A percentile compares a stretch with the other conserved stretches of the same genome.
phyloP scores from a whole-genome alignment of 2,329 filamentous ascomycete species.

The Nemania bipapillata region DNA sequence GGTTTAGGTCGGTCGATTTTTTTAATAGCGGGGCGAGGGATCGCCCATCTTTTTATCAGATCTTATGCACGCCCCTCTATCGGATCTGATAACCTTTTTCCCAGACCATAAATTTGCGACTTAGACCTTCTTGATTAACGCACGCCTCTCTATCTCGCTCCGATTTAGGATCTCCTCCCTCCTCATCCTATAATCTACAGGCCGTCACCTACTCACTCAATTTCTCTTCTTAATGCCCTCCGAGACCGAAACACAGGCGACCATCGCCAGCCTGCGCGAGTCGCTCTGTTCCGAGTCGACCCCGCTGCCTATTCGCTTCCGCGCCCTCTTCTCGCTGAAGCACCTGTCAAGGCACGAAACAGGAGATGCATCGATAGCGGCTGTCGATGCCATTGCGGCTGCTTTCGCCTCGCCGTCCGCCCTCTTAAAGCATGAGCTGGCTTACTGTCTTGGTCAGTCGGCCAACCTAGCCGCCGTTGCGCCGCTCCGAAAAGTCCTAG shows the following conservation, averaged over 20 bases:
- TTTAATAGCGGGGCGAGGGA: slow-evolving; percentile 37
- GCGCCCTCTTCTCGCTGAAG: slow-evolving; percentile 97
- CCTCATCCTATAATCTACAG: neutral
- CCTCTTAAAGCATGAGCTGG: slow-evolving; percentile 93
- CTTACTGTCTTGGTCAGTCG: slow-evolving; percentile 95
- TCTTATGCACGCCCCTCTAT: slow-evolving; percentile 11
- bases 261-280: slow-evolving; percentile 73
- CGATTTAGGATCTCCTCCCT: neutral
- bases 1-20: slow-evolving; percentile 6
- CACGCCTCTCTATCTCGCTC: neutral
- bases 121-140: neutral
- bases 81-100: slow-evolving; percentile 36
- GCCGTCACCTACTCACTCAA: neutral
- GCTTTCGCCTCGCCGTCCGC: slow-evolving; percentile 86
- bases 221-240: slow-evolving; percentile 40
- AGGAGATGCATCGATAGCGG: slow-evolving; percentile 68
- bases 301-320: slow-evolving; percentile 88
- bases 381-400: slow-evolving; percentile 85
- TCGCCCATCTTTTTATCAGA: slow-evolving; percentile 24
- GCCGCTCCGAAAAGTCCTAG: slow-evolving; percentile 77
- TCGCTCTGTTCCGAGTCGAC: slow-evolving; percentile 82
- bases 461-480: slow-evolving; percentile 78
- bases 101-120: slow-evolving; percentile 13
- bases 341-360: slow-evolving; percentile 79
- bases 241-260: slow-evolving; percentile 49